These are phyloP conservation scores for Neostapfia colusana DNA, from an alignment of 176 grass and related monocot species.

Conservation along the genomic window DNA sequence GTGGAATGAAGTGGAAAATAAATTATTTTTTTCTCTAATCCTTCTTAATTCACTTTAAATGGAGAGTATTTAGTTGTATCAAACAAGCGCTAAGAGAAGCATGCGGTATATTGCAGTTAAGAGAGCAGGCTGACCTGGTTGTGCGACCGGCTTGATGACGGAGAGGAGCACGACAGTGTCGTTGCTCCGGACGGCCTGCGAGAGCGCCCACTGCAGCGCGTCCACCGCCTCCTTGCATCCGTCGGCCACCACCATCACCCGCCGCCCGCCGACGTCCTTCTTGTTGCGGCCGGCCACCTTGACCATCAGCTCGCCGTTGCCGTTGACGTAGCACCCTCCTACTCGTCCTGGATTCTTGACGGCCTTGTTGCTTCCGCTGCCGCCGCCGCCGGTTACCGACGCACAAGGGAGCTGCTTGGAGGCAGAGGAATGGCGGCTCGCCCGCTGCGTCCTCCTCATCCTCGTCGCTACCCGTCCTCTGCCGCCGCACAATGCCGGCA, in stretches of 20 bases:
- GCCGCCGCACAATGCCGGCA: slow-evolving; percentile 33
- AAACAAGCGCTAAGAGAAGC: too few relatives aligned
- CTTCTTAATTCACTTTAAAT: too few relatives aligned
- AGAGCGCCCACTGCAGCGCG: slow-evolving; percentile 64
- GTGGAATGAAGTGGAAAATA: too few relatives aligned
- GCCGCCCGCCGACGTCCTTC: slow-evolving; percentile 17
- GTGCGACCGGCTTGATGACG: slow-evolving; percentile 35
- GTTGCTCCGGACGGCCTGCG: slow-evolving; percentile 51
- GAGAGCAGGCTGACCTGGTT: too few relatives aligned
- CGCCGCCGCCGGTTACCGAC: background rate
- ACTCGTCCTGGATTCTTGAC: background rate
- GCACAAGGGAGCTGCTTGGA: background rate
- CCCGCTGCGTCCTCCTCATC: slow-evolving; percentile 38
- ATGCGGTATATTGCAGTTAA: too few relatives aligned
- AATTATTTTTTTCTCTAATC: too few relatives aligned
- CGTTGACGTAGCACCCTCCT: background rate
- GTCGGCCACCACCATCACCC: slow-evolving; percentile 49
- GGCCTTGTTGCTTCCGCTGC: background rate
- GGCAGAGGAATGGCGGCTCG: background rate
- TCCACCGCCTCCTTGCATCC: slow-evolving; percentile 35
- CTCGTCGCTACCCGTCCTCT: slow-evolving; percentile 22
- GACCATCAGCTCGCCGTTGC: background rate
- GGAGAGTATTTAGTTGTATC: too few relatives aligned
- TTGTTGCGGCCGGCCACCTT: background rate
- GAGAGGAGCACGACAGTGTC: slow-evolving; percentile 57